phyloP scores from a whole-genome alignment of 805 yeast species.

The Maudiozyma barnettii region DNA sequence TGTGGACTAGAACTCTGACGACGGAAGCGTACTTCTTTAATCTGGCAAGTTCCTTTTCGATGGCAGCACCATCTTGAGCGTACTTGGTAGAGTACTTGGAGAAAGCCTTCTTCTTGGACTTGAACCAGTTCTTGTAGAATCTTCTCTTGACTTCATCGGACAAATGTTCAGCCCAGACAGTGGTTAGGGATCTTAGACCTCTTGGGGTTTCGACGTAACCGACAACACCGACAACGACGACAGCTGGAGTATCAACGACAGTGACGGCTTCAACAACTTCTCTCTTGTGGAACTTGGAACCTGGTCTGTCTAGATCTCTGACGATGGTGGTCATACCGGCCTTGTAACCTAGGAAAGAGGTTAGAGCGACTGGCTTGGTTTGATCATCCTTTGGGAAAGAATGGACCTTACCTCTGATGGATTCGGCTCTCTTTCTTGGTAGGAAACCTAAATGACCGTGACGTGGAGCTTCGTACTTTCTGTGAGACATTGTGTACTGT shows the following conservation, averaged over 20 bases:
- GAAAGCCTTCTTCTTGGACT: conserved; percentile 99
- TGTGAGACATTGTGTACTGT: conserved; percentile 76
- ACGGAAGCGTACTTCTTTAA: conserved; percentile 96
- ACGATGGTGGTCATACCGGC: conserved; percentile 99
- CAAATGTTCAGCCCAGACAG: conserved; percentile 99
- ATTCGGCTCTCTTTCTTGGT: conserved; percentile 99
- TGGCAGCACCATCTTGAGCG: conserved; percentile 79
- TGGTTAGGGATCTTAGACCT: conserved; percentile 98
- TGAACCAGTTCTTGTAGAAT: conserved; percentile 99
- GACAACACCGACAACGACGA: conserved; percentile 98
- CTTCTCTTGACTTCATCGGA: conserved; percentile 99
- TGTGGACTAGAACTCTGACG: conserved; percentile 98
- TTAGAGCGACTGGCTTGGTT: conserved; percentile 95
- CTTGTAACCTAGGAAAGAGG: conserved; percentile 99
- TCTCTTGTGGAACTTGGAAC: conserved; percentile 99
- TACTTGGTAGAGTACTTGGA: conserved; percentile 99
- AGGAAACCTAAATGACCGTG: conserved; percentile 99
- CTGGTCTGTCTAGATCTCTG: conserved; percentile 99
- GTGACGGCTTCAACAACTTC: conserved; percentile 99
- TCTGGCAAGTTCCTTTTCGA: conserved; percentile 96
- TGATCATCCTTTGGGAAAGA: conserved; percentile 98
- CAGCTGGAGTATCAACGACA: conserved; percentile 98
- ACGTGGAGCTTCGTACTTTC: conserved; percentile 99
- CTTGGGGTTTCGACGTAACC: conserved; percentile 99
- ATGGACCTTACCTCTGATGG: conserved; percentile 97